Evolutionary conservation across 2,329 filamentous ascomycete species (phyloP).

Genomic region (Claviceps spartinae): DNA sequence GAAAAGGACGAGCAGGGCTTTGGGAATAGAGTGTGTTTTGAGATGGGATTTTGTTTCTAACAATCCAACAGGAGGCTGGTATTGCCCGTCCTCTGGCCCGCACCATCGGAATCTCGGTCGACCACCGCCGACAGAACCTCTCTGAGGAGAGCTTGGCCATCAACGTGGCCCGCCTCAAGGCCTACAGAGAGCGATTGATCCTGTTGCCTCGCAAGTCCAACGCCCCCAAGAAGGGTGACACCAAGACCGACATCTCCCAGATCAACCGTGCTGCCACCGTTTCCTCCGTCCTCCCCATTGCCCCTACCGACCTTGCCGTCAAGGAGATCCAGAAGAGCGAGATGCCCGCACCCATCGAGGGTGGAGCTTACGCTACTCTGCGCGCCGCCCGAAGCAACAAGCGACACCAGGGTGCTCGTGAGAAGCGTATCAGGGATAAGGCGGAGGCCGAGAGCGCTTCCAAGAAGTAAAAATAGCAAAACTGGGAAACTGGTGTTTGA

Average conservation of each 20-base stretch:
- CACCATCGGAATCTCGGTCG: slow-evolving; percentile 95
- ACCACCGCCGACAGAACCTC: slow-evolving; percentile 92
- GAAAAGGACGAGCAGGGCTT: neutral
- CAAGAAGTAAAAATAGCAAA: slow-evolving; percentile 60
- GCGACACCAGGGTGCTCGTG: slow-evolving; percentile 67
- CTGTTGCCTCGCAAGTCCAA: slow-evolving; percentile 93
- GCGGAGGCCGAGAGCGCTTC: slow-evolving; percentile 62
- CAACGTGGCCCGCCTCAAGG: slow-evolving; percentile 97
- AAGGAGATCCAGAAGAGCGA: slow-evolving; percentile 71
- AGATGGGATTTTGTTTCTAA: slow-evolving; percentile 14
- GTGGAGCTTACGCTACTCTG: slow-evolving; percentile 77
- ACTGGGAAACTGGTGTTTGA: slow-evolving; percentile 26
- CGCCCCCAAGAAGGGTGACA: slow-evolving; percentile 87
- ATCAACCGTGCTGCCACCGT: slow-evolving; percentile 40
- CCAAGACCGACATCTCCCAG: slow-evolving; percentile 65
- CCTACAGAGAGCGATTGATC: slow-evolving; percentile 91
- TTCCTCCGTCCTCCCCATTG: slow-evolving; percentile 55
- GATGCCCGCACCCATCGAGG: slow-evolving; percentile 59
- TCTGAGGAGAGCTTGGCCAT: slow-evolving; percentile 85
- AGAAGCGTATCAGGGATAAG: slow-evolving; percentile 88
- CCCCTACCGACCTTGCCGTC: slow-evolving; percentile 50
- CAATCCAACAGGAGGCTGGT: slow-evolving; percentile 61
- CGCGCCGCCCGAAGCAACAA: slow-evolving; percentile 74
- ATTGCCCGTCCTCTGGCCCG: slow-evolving; percentile 88
- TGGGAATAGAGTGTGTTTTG: neutral